Base-by-base conservation (phyloP, 1,284 basidiomycete genomes). In the Ustilago curta region DNA sequence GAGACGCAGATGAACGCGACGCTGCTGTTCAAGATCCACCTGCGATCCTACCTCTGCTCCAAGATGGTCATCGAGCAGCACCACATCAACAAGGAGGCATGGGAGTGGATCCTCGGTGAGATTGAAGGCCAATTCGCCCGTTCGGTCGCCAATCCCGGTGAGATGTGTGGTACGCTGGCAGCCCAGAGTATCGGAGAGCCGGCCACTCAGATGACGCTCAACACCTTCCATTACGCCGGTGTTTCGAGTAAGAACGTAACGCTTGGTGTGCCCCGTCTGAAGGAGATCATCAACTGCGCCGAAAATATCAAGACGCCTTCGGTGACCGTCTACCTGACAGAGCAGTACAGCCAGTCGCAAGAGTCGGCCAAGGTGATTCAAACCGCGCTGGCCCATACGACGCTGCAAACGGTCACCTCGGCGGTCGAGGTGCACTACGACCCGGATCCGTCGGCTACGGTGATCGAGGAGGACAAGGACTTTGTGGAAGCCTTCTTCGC, bases 401-500 rank as follows among this genome's bases (percentile, higher is more conserved):
- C 95, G 0, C 88, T 99, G 25, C 91, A 94, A 55, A 98, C 96
- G 0, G 91, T 99, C 75, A 99, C 96, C 0, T 91, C 94, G 4
- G 93, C 94, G 1, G 94, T 97, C 27, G 95, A 99, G 86, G 98
- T 99, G 78, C 96, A 95, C 90, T 99, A 98, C 84, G 97, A 99
- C 84, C 97, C 97, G 0, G 91, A 97, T 81, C 92, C 94, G 25
- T 91, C 89, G 19, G 90, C 92, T 0, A 99, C 97, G 11, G 91
- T 95, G 83, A 97, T 99, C 84, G 94, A 97, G 78, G 96, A 98
- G 82, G 97, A 99, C 86, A 88, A 90, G 52, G 91, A 96, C 57
- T 99, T 99, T 84, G 96, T 99, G 58, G 94, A 98, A 81, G 95
- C 95, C 0, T 98, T 98, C 92, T 99, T 99, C 85, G 95, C 95